phyloP scores from a whole-genome alignment of 345 rosid genomes.

The Lenwebbia sp. region DNA sequence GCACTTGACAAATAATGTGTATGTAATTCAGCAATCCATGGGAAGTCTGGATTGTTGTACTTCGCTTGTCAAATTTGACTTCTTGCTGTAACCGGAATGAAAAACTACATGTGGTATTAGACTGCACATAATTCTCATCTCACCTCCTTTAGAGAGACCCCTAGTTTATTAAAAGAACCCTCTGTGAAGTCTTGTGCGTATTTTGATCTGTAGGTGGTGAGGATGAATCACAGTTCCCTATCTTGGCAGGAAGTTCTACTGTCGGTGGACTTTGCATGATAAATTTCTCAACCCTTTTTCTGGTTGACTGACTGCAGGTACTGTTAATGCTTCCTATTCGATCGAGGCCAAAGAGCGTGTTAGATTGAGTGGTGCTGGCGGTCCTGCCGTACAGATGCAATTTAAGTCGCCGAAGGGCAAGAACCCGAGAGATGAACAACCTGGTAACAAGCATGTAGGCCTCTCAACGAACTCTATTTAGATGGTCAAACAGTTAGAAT shows the following conservation, averaged over 20 bases:
- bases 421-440: conserved; percentile 36
- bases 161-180: neutral
- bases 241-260: neutral
- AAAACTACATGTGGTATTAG: neutral
- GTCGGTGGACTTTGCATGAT: neutral
- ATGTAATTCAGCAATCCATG: neutral
- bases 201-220: neutral
- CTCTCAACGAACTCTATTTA: neutral
- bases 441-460: conserved; percentile 62
- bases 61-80: neutral
- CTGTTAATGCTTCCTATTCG: conserved; percentile 28
- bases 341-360: conserved; percentile 37
- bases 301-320: conserved; percentile 31
- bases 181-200: neutral
- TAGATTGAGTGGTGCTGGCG: conserved; percentile 29
- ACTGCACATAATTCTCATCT: neutral
- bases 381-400: conserved; percentile 46
- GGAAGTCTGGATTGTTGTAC: neutral
- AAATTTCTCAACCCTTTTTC: neutral
- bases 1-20: neutral
- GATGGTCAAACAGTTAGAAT: neutral
- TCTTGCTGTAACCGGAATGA: neutral
- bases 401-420: conserved; percentile 44
- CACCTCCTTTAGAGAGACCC: neutral
- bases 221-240: neutral